Base-by-base conservation (phyloP, 768 basidiomycete genomes). In the Suillus lakei region DNA sequence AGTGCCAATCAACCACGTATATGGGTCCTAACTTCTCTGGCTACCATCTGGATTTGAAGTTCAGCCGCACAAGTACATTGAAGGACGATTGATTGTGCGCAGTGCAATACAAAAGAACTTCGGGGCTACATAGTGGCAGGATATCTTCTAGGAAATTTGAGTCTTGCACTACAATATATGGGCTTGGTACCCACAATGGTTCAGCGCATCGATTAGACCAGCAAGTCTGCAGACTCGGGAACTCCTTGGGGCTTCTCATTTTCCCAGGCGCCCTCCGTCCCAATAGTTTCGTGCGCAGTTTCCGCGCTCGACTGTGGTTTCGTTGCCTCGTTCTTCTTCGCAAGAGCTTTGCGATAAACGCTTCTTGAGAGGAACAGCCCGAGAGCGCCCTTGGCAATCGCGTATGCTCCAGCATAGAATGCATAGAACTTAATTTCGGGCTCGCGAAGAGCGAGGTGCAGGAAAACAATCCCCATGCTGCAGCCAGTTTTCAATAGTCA, bases 361-460 rank as follows among this genome's bases (percentile, higher is more conserved):
- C 18, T 26, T 10, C 56, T 18, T n/a, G 32, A 32, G 9, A 2
- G 1, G 23, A 39, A 16, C 23, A 58, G 36, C 36, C 36, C 23
- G 5, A 39, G 9, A 26, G 9, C 36, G 5, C 36, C 23, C 23
- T 9, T 58, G 15, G 39, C 23, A 16, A 58, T 58, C 26, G 8
- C 23, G 23, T 26, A 23, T 58, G 36, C 23, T 38, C 23, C 36
- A 58, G 56, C 56, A 58, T 58, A 58, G 56, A 58, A 58, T 38
- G 56, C 36, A 10, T 28, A 58, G 36, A 39, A 58, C 18, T 58
- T 58, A 12, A 58, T 58, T 36, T 23, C 23, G 10, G 26, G 56
- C 26, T 39, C 56, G 2, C 15, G 38, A 18, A 3, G 16, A 39
- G 23, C 56, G 8, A 58, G 56, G 38, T 58, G 9, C 36, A 58